phyloP scores from a whole-genome alignment of 768 basidiomycete species.

The Leucosporidium scottii region DNA sequence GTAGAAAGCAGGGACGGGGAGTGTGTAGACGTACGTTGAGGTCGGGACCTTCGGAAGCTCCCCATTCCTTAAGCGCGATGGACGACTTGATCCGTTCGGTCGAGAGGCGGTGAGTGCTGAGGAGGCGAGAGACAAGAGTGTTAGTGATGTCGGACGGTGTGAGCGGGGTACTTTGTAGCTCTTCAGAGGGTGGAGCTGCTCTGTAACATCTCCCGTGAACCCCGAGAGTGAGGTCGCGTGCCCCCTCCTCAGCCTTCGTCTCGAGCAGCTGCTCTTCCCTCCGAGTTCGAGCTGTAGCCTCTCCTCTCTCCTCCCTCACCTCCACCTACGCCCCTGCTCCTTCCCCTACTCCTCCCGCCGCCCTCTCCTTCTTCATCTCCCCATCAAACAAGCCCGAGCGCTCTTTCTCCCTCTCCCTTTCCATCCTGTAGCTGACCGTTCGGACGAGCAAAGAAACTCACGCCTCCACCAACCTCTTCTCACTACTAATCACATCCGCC shows the following conservation, averaged over 20 bases:
- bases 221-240: neutral
- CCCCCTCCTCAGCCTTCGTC: neutral
- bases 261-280: neutral
- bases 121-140: too few species aligned
- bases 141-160: neutral
- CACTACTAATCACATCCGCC: constrained; percentile 23
- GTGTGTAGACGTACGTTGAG: constrained; percentile 36
- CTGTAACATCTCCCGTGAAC: neutral
- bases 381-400: neutral
- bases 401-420: neutral
- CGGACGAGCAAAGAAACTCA: neutral
- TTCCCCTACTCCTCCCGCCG: neutral
- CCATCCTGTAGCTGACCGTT: too few species aligned
- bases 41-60: constrained; percentile 43
- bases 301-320: neutral
- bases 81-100: constrained; percentile 39
- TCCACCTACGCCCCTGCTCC: neutral
- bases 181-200: too few species aligned
- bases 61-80: constrained; percentile 40
- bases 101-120: constrained; percentile 16
- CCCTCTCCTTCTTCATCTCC: neutral
- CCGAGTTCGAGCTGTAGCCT: neutral
- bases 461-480: constrained; percentile 23
- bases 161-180: too few species aligned
- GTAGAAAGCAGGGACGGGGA: neutral